Conservation (phyloP, 83 land plant species). For the Larix sibirica region DNA sequence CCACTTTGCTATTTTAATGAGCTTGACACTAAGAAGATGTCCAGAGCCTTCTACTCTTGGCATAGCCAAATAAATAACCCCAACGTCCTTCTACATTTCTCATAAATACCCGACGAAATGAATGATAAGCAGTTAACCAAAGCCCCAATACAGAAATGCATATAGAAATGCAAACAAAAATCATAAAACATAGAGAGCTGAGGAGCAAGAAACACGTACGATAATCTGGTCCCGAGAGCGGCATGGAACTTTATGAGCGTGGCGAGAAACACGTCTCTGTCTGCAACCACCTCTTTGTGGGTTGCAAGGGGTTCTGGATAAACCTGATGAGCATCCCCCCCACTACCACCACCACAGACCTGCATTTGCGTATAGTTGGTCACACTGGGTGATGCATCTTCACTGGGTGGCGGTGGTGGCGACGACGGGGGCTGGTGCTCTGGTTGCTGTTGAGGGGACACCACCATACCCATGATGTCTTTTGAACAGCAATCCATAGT, state of each 20-base stretch:
- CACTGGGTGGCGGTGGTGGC: background rate
- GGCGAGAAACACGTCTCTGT: background rate
- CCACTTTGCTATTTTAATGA: no score
- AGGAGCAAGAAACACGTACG: background rate
- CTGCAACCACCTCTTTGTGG: background rate
- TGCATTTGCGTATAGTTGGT: conserved; percentile 3
- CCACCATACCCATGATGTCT: background rate
- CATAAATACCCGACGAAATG: no score
- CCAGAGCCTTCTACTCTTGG: no score
- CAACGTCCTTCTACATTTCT: no score
- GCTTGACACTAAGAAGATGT: no score
- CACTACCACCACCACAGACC: no score
- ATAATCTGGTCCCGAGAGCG: conserved; percentile 9
- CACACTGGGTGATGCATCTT: background rate
- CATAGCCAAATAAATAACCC: no score
- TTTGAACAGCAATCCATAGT: background rate
- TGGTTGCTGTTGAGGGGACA: background rate
- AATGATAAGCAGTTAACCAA: no score
- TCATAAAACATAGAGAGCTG: no score
- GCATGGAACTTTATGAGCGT: conserved; percentile 3
- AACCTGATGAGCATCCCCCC: background rate
- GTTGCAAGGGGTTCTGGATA: conserved; percentile 6
- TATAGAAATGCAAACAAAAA: no score
- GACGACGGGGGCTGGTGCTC: background rate
- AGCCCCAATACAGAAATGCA: no score